phyloP scores from a whole-genome alignment of 495 filamentous ascomycete species.

The Lophiostoma macrostomum region DNA sequence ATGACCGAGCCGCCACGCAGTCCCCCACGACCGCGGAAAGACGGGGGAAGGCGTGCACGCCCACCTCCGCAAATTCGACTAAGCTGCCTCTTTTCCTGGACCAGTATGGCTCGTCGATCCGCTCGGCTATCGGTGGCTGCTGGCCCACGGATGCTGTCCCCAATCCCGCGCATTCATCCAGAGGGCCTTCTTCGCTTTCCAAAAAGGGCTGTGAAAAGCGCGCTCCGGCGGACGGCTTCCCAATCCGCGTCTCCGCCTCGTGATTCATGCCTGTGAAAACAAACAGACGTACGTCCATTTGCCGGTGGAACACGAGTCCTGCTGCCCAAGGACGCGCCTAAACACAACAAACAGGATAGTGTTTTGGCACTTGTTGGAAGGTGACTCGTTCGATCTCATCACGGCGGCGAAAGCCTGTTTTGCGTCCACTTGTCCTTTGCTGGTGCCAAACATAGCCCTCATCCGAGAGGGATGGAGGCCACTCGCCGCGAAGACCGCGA shows the following conservation, averaged over 20 bases:
- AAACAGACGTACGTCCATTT: conserved; percentile 1
- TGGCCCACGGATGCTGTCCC: conserved; percentile 1
- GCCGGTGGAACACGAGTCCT: not conserved
- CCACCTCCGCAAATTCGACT: conserved; percentile 10
- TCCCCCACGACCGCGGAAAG: not conserved
- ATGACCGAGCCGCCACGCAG: not conserved
- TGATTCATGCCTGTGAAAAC: too few relatives aligned
- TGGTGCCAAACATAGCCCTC: too few relatives aligned
- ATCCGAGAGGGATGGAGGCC: too few relatives aligned
- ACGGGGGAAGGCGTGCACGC: not conserved
- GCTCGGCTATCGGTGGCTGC: conserved; percentile 5
- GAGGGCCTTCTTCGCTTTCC: conserved; percentile 8
- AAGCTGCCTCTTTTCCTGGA: conserved; percentile 13
- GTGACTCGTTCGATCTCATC: too few relatives aligned
- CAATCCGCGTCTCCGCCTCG: conserved; percentile 14
- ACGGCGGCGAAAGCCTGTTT: too few relatives aligned
- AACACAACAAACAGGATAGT: too few relatives aligned
- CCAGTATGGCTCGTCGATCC: conserved; percentile 24
- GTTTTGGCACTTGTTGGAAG: too few relatives aligned
- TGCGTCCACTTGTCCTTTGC: too few relatives aligned
- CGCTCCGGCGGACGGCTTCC: conserved; percentile 17
- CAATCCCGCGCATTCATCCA: conserved; percentile 18
- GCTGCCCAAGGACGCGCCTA: not conserved
- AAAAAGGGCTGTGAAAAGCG: not conserved
- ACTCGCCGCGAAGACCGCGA: not conserved